Base-by-base conservation (phyloP, 768 basidiomycete genomes). In the Lactarius sanguifluus region DNA sequence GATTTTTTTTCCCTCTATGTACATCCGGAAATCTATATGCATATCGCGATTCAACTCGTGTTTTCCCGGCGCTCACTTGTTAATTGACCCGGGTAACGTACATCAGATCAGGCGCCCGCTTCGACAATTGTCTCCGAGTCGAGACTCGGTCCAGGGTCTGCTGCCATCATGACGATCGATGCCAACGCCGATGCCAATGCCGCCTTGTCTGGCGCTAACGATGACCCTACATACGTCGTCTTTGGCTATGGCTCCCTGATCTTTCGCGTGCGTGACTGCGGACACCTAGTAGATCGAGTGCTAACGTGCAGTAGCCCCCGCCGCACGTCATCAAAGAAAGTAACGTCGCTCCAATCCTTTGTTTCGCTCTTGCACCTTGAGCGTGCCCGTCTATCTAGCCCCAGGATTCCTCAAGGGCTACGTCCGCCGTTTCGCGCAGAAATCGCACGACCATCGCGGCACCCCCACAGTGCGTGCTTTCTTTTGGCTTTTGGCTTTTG, bases 161-260 rank as follows among this genome's bases (percentile, higher is more conserved):
- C 45, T 13, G 36, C 25, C 38, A 34, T 50, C 32, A 56, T 56
- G 57, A 30, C 59, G 64, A n/a, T 7, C 28, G 40, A 7, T 12
- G 23, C 8, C 38, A 45, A 12, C 20, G 20, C 9, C 1, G 9
- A n/a, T 45, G 50, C 25, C 13, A 52, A 28, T 5, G 25, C 25
- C 50, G 50, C 25, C 25, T 25, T 25, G 13, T 25, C 13, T 0
- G 6, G 13, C 50, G 23, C 32, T 25, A 8, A 50, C 15, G 52
- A 5, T 9, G 38, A 40, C 7, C 41, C 25, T 6, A 76, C 78
- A 25, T 94, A 88, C 74, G 81, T 91, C 61, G 90, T 96, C 15
- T 97, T 96, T 71, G 94, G 94, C 36, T 97, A 97, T 71, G 94
- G 94, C 13, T 94, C 92, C 7, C 82, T 97, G 47, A 95, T 96